A percentile compares a stretch with the other conserved stretches of the same genome.
Evolutionary conservation across 371 early-diverging fungal genomes (phyloP).

Genomic region (Mortierella sp.): DNA sequence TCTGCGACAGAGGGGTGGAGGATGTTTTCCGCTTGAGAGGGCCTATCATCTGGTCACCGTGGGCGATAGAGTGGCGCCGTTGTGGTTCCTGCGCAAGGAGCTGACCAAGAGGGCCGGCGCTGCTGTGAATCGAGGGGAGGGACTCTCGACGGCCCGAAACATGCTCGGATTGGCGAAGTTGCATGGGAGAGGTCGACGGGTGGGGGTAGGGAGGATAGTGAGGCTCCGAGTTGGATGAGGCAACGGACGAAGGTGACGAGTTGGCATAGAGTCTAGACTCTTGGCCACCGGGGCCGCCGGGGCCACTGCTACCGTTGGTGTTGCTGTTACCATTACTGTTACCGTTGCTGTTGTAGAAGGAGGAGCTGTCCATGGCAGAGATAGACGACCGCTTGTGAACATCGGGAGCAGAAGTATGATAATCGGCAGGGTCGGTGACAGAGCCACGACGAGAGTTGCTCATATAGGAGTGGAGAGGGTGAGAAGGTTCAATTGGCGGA

Average conservation of each 20-base stretch:
- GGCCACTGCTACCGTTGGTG: not conserved
- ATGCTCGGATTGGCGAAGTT: conserved; percentile 29
- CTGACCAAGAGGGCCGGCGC: conserved; percentile 49
- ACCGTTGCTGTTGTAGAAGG: not conserved
- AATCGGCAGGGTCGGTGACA: conserved; percentile 38
- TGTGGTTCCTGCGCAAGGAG: conserved; percentile 62
- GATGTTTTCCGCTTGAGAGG: conserved; percentile 52
- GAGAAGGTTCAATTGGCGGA: conserved; percentile 53
- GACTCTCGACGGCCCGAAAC: conserved; percentile 62
- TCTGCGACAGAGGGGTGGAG: conserved; percentile 54
- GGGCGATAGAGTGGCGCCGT: conserved; percentile 71
- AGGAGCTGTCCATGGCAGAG: conserved; percentile 2
- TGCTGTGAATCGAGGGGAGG: conserved; percentile 57
- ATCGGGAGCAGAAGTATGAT: conserved; percentile 29
- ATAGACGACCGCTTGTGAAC: conserved; percentile 15
- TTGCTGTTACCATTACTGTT: not conserved
- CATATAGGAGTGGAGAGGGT: conserved; percentile 52
- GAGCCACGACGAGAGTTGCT: conserved; percentile 53
- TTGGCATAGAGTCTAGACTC: conserved; percentile 5
- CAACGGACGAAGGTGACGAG: conserved; percentile 22
- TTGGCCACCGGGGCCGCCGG: not conserved
- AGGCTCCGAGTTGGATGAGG: conserved; percentile 17
- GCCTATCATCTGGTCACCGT: conserved; percentile 56
- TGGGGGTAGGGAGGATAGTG: conserved; percentile 11
- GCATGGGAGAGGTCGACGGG: conserved; percentile 23